These are phyloP conservation scores for Scheffersomyces insectosa DNA, from an alignment of 1,139 yeast species.

Conservation along the genomic window DNA sequence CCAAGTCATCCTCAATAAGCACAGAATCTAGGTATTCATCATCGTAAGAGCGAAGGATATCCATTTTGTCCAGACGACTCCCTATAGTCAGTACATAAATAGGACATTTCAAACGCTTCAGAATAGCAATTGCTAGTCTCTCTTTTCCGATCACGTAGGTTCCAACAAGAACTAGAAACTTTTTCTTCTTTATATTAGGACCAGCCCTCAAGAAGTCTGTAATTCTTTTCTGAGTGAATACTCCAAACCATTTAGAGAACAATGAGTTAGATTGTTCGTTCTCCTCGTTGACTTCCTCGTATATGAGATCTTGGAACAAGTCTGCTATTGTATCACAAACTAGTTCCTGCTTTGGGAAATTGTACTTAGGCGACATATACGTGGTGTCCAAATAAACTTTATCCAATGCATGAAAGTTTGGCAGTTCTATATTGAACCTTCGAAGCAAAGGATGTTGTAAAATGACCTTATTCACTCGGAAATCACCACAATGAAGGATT, in stretches of 20 bases:
- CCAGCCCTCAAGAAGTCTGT: constrained; percentile 36
- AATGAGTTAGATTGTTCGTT: constrained; percentile 11
- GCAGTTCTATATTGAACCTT: constrained; percentile 29
- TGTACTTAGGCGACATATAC: constrained; percentile 70
- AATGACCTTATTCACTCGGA: constrained; percentile 62
- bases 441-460: constrained; percentile 33
- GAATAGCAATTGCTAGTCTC: constrained; percentile 70
- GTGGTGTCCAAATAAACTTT: constrained; percentile 84
- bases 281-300: constrained; percentile 19
- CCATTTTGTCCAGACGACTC: constrained; percentile 49
- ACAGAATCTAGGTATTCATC: constrained; percentile 33
- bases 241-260: constrained; percentile 41
- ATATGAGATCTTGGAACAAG: constrained; percentile 46
- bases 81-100: constrained; percentile 51
- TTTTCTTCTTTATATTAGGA: constrained; percentile 26
- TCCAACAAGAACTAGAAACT: constrained; percentile 72
- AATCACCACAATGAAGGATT: constrained; percentile 88
- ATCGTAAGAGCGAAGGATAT: constrained; percentile 37
- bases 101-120: constrained; percentile 51
- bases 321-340: constrained; percentile 62
- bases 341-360: constrained; percentile 73
- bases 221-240: constrained; percentile 38
- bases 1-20: constrained; percentile 33
- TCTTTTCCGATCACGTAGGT: constrained; percentile 94
- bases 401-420: constrained; percentile 29